Evolutionary conservation across 164 flowering plant genomes (phyloP).

Genomic region (Stephania japonica): DNA sequence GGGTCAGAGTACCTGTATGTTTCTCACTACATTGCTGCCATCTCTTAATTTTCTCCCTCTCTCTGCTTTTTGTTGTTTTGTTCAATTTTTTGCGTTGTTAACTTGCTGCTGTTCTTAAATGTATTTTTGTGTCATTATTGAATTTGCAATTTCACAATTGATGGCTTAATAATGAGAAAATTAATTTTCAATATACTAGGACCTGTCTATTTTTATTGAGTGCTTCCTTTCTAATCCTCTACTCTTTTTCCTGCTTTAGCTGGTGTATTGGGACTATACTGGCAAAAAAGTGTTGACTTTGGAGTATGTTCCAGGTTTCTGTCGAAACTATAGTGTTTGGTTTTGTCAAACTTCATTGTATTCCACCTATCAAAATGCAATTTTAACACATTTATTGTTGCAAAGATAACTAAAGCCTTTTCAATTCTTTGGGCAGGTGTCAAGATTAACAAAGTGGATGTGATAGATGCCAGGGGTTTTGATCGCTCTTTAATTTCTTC

Average conservation of each 20-base stretch:
- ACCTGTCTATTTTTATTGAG: constrained; percentile 5
- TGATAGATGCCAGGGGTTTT: constrained; percentile 53
- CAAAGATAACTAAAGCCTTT: constrained; percentile 8
- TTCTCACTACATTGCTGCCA: constrained; percentile 23
- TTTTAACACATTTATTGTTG: constrained; percentile 2
- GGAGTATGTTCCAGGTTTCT: constrained; percentile 93
- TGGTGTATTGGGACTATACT: constrained; percentile 91
- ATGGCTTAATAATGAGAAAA: background rate
- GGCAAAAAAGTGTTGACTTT: constrained; percentile 76
- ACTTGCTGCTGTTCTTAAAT: too few species aligned
- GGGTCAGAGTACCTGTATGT: constrained; percentile 99
- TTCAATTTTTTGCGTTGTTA: too few species aligned
- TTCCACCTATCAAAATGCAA: background rate
- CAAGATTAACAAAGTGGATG: constrained; percentile 63
- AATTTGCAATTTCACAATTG: background rate
- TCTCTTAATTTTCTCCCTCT: background rate
- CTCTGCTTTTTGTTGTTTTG: background rate
- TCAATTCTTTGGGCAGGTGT: constrained; percentile 41
- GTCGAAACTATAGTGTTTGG: constrained; percentile 9
- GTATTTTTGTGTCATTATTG: background rate
- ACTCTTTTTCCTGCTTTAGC: constrained; percentile 25
- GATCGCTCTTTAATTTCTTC: constrained; percentile 73
- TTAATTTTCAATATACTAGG: background rate
- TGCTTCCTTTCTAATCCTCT: constrained; percentile 1
- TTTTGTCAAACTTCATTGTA: constrained; percentile 1